Conservation (phyloP, 75 land plant genomes). For the Ceratopteris richardii region DNA sequence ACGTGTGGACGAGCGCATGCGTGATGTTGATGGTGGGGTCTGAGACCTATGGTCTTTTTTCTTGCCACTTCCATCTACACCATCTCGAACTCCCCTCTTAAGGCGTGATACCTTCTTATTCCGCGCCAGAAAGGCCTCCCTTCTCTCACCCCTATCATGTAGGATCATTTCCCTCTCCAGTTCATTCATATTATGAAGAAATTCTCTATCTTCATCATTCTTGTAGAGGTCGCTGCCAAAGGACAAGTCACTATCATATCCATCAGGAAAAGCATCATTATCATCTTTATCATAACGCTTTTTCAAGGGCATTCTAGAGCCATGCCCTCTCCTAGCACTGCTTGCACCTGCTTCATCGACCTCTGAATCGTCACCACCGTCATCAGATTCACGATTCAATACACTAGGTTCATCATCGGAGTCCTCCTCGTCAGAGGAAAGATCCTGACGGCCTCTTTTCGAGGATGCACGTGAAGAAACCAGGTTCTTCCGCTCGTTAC, state of each 20-base stretch:
- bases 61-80: background rate
- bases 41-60: constrained; percentile 22
- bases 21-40: constrained; percentile 24
- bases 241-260: constrained; percentile 55
- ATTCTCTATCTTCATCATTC: constrained; percentile 62
- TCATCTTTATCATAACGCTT: constrained; percentile 66
- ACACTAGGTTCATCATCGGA: constrained; percentile 46
- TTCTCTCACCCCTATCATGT: constrained; percentile 44
- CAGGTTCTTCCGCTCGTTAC: background rate
- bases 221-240: constrained; percentile 83
- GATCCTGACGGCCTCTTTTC: no score
- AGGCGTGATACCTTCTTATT: constrained; percentile 23
- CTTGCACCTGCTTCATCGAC: constrained; percentile 61
- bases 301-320: constrained; percentile 74
- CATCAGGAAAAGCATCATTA: constrained; percentile 41
- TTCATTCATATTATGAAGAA: constrained; percentile 54
- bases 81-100: background rate
- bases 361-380: constrained; percentile 20
- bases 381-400: constrained; percentile 31
- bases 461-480: no score
- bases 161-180: constrained; percentile 68
- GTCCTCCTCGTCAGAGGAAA: background rate
- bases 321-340: constrained; percentile 31
- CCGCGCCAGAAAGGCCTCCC: constrained; percentile 40
- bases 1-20: constrained; percentile 32